Evolutionary conservation across 441 rosid species (phyloP).

Genomic region (Viola pubescens): DNA sequence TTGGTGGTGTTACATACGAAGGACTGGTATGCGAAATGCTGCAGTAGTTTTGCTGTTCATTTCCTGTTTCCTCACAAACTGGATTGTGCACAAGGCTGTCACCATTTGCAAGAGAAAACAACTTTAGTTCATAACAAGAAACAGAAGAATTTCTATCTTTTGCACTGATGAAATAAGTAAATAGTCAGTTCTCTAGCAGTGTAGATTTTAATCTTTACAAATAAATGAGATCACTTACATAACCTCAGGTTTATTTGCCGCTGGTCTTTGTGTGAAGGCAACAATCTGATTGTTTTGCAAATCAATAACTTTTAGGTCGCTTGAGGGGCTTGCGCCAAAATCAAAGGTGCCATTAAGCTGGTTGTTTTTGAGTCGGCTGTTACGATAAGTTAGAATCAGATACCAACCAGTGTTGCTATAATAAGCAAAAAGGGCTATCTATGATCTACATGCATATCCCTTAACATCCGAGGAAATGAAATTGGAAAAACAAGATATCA

Average conservation of each 20-base stretch:
- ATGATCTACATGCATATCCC: not conserved
- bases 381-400: conserved; percentile 1
- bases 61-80: conserved; percentile 37
- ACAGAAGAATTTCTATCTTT: not conserved
- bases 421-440: not conserved
- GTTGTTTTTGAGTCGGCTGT: conserved; percentile 46
- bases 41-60: conserved; percentile 27
- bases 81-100: conserved; percentile 56
- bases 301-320: not conserved
- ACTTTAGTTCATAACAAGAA: not conserved
- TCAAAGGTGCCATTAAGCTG: conserved; percentile 4
- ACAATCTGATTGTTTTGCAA: conserved; percentile 33
- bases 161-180: not conserved
- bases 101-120: conserved; percentile 6
- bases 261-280: conserved; percentile 15
- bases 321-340: not conserved
- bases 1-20: conserved; percentile 26
- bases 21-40: not conserved
- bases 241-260: conserved; percentile 13
- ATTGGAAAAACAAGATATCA: not conserved
- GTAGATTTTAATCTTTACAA: not conserved
- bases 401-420: not conserved
- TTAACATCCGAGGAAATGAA: not conserved
- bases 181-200: not conserved
- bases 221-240: conserved; percentile 29